Conservation (phyloP, 495 filamentous ascomycete genomes). For the Penicillium tannophilum region DNA sequence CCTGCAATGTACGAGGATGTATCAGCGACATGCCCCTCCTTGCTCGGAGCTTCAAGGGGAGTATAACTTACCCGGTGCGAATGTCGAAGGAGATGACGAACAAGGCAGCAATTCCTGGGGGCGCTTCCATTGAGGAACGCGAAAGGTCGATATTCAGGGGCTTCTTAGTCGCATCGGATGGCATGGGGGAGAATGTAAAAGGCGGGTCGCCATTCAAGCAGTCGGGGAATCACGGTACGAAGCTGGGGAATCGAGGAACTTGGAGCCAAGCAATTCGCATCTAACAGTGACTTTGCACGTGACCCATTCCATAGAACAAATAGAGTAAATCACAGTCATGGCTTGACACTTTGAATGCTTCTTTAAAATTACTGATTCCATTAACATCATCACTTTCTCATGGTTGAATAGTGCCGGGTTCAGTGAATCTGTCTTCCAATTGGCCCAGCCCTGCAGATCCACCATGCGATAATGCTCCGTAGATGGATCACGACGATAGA, state of each 20-base stretch:
- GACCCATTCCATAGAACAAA: too few relatives aligned
- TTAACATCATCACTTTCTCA: background rate
- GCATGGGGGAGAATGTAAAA: slow-evolving; percentile 27
- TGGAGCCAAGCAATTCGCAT: slow-evolving; percentile 4
- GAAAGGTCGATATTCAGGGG: slow-evolving; percentile 39
- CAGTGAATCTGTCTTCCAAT: background rate
- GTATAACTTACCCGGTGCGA: slow-evolving; percentile 66
- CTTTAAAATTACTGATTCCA: too few relatives aligned
- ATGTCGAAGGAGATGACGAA: slow-evolving; percentile 88
- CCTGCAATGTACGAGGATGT: slow-evolving; percentile 33
- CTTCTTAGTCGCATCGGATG: slow-evolving; percentile 33
- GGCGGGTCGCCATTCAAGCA: slow-evolving; percentile 20
- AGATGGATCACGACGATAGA: background rate
- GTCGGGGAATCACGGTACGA: slow-evolving; percentile 29
- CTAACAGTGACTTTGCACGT: background rate
- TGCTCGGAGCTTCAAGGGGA: slow-evolving; percentile 10
- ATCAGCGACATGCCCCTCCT: slow-evolving; percentile 23
- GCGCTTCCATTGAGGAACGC: slow-evolving; percentile 42
- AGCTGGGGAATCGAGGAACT: slow-evolving; percentile 15
- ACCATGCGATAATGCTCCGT: slow-evolving; percentile 11
- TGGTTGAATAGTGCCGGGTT: background rate
- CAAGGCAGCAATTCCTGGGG: slow-evolving; percentile 75
- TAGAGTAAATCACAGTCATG: background rate
- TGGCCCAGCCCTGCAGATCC: slow-evolving; percentile 14
- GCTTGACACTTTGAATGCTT: background rate